A percentile compares a stretch with the other conserved stretches of the same genome.
Evolutionary conservation across 257 asterid genomes (phyloP).

Genomic region (Dorcoceras hygrometricum): DNA sequence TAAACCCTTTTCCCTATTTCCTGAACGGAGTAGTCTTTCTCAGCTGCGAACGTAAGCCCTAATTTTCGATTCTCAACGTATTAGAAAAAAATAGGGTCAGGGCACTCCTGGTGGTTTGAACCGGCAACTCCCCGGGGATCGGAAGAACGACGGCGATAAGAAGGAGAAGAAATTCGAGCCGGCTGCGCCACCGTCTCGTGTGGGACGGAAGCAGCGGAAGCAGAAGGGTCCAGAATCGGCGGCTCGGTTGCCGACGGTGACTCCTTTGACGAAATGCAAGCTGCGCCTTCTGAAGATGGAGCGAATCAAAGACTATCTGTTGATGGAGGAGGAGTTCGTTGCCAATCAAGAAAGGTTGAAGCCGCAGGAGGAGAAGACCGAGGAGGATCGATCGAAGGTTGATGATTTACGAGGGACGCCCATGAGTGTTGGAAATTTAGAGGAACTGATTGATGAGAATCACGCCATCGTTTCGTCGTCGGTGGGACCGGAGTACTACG

Average conservation of each 20-base stretch:
- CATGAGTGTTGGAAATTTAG: constrained; percentile 87
- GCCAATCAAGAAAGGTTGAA: constrained; percentile 85
- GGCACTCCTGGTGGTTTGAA: constrained; percentile 89
- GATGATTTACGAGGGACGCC: constrained; percentile 86
- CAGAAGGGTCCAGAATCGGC: constrained; percentile 90
- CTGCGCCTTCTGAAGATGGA: constrained; percentile 72
- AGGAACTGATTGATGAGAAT: constrained; percentile 91
- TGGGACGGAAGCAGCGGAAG: constrained; percentile 88
- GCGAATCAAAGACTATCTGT: constrained; percentile 65
- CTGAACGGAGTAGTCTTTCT: not conserved
- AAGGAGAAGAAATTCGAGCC: constrained; percentile 87
- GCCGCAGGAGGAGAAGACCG: constrained; percentile 96
- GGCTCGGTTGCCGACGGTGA: constrained; percentile 71
- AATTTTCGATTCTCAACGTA: constrained; percentile 19
- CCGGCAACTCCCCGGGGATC: constrained; percentile 73
- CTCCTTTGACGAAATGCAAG: constrained; percentile 76
- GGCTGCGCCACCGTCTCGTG: constrained; percentile 89
- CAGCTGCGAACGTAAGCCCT: constrained; percentile 6
- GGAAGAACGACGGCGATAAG: constrained; percentile 75
- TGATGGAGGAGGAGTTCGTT: constrained; percentile 92
- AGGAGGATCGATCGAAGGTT: constrained; percentile 86
- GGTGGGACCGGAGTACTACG: constrained; percentile 90
- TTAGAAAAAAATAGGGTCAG: constrained; percentile 62
- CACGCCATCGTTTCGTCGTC: constrained; percentile 83
- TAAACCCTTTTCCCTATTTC: too few species aligned